Conservation (phyloP, 345 rosid species). For the Aethionema arabicum region DNA sequence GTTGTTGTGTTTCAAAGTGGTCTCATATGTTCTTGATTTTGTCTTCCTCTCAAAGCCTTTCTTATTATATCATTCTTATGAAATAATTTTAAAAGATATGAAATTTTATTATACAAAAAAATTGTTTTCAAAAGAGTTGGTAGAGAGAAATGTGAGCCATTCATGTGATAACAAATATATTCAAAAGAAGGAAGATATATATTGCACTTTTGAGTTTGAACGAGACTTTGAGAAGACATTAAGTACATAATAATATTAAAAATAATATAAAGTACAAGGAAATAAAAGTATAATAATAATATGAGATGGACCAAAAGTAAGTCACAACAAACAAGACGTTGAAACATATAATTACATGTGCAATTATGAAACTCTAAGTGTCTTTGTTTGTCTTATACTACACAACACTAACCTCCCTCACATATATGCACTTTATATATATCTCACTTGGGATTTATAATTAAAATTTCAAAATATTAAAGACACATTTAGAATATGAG, state of each 20-base stretch:
- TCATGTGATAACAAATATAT: constrained; percentile 18
- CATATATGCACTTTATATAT: constrained; percentile 29
- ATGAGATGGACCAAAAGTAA: constrained; percentile 27
- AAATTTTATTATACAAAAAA: too few species aligned
- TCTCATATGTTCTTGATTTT: constrained; percentile 42
- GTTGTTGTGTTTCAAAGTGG: constrained; percentile 19
- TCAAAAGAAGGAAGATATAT: constrained; percentile 31
- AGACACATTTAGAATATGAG: too few species aligned
- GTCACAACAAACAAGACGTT: constrained; percentile 33
- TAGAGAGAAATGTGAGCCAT: constrained; percentile 42
- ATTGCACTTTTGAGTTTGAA: constrained; percentile 47
- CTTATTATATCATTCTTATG: not conserved
- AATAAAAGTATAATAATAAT: constrained; percentile 8
- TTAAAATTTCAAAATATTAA: too few species aligned
- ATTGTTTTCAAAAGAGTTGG: constrained; percentile 47
- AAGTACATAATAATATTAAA: constrained; percentile 21
- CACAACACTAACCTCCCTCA: constrained; percentile 39
- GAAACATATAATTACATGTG: constrained; percentile 39
- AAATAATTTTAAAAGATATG: too few species aligned
- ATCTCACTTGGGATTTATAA: not conserved
- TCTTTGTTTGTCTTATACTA: constrained; percentile 42
- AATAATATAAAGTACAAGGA: not conserved
- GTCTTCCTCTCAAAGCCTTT: constrained; percentile 60
- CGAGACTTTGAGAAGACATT: constrained; percentile 48
- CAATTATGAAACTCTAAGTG: constrained; percentile 35